A percentile compares a stretch with the other conserved stretches of the same genome.
phyloP scores from a whole-genome alignment of 371 early-diverging fungal genomes.

The Aphelidium insulamus region DNA sequence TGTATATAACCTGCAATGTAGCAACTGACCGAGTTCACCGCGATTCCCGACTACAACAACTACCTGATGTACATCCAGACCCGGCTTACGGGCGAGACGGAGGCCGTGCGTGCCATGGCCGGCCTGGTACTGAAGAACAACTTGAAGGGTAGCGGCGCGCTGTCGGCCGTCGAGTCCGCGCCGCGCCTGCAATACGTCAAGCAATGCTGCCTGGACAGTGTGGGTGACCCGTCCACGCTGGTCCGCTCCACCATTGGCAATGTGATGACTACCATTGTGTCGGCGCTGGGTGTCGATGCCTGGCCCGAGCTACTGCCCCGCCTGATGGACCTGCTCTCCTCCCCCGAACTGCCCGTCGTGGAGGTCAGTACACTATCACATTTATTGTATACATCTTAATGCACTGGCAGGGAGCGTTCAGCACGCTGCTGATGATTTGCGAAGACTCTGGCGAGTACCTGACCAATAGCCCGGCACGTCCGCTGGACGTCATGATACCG shows the following conservation, averaged over 20 bases:
- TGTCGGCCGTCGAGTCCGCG: conserved; percentile 11
- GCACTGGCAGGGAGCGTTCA: conserved; percentile 68
- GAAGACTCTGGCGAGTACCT: conserved; percentile 68
- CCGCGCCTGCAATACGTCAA: conserved; percentile 49
- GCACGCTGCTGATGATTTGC: conserved; percentile 71
- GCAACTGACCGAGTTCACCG: conserved; percentile 60
- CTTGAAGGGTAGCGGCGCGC: conserved; percentile 16
- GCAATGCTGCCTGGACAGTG: conserved; percentile 32
- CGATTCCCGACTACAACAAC: conserved; percentile 66
- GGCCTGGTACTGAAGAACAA: conserved; percentile 76
- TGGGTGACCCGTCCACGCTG: conserved; percentile 40
- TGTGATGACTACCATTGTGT: conserved; percentile 60
- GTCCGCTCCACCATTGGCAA: conserved; percentile 54
- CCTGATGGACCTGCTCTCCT: conserved; percentile 48
- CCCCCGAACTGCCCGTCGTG: conserved; percentile 35
- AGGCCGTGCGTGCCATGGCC: conserved; percentile 49
- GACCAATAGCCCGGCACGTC: conserved; percentile 34
- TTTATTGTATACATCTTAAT: too few relatives aligned
- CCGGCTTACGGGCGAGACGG: conserved; percentile 34
- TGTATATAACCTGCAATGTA: conserved; percentile 15
- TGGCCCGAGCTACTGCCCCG: conserved; percentile 65
- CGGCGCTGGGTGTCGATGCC: conserved; percentile 32
- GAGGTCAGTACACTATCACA: conserved; percentile 25
- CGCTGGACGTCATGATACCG: conserved; percentile 61
- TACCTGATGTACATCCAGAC: conserved; percentile 70